phyloP scores from a whole-genome alignment of 805 yeast genomes.

The Lachancea meyersii region DNA sequence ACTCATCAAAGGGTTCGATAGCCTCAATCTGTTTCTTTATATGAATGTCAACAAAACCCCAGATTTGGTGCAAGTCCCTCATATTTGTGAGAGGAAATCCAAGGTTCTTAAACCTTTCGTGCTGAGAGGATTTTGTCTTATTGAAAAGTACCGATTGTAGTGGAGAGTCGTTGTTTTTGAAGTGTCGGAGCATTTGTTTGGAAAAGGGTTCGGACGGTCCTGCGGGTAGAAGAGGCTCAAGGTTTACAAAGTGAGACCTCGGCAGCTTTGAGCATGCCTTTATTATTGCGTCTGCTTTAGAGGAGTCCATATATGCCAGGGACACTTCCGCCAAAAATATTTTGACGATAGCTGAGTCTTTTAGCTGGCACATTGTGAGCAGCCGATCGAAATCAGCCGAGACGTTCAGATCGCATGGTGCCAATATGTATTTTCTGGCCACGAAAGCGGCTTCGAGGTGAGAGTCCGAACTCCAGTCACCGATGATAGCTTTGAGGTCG shows the following conservation, averaged over 20 bases:
- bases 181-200: slow-evolving; percentile 67
- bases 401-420: slow-evolving; percentile 64
- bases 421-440: slow-evolving; percentile 45
- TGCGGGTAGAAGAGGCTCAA: slow-evolving; percentile 68
- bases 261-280: slow-evolving; percentile 38
- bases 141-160: slow-evolving; percentile 57
- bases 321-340: slow-evolving; percentile 80
- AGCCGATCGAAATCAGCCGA: slow-evolving; percentile 32
- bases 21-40: slow-evolving; percentile 38
- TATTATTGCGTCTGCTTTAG: slow-evolving; percentile 58
- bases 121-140: slow-evolving; percentile 46
- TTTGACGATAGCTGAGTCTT: slow-evolving; percentile 34
- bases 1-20: slow-evolving; percentile 72
- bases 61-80: slow-evolving; percentile 49
- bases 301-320: slow-evolving; percentile 68
- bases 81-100: slow-evolving; percentile 48
- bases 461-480: slow-evolving; percentile 16
- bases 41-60: slow-evolving; percentile 44
- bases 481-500: slow-evolving; percentile 44
- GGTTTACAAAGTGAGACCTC: slow-evolving; percentile 52
- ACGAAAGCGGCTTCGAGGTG: slow-evolving; percentile 19
- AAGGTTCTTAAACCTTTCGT: slow-evolving; percentile 39
- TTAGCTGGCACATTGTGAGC: slow-evolving; percentile 10
- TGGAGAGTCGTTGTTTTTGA: slow-evolving; percentile 59
- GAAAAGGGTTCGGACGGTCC: slow-evolving; percentile 63